Conservation (phyloP, 106 monocot species). For the Apostasia ramifera region DNA sequence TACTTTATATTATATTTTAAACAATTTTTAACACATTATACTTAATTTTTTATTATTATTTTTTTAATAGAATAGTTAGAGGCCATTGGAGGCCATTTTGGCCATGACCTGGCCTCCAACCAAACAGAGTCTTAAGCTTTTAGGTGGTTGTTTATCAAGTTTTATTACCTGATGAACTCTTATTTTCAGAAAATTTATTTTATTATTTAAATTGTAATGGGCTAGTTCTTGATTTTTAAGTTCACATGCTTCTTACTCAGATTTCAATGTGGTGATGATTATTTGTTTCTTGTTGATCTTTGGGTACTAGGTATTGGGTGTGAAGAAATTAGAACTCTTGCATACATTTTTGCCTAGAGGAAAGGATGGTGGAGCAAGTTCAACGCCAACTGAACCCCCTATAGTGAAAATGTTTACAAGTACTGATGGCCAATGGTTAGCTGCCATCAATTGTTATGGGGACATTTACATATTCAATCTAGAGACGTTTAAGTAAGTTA, state of each 20-base stretch:
- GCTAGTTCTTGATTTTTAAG: neutral
- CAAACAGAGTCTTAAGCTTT: too few species aligned
- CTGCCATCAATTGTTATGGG: conserved; percentile 85
- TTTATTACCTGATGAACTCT: neutral
- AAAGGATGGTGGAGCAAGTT: conserved; percentile 24
- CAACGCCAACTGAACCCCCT: conserved; percentile 53
- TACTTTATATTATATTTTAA: too few species aligned
- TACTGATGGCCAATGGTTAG: conserved; percentile 87
- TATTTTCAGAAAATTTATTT: neutral
- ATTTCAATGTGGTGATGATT: neutral
- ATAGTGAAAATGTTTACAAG: conserved; percentile 86
- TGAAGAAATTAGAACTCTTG: conserved; percentile 32
- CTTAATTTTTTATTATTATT: too few species aligned
- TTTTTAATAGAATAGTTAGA: too few species aligned
- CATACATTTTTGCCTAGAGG: conserved; percentile 53
- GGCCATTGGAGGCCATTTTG: too few species aligned
- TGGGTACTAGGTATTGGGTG: conserved; percentile 47
- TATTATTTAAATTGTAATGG: neutral
- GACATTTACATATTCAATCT: conserved; percentile 93
- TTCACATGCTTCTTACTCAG: neutral
- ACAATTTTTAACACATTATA: too few species aligned
- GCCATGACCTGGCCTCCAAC: too few species aligned
- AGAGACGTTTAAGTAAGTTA: conserved; percentile 60
- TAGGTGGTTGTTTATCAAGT: too few species aligned
- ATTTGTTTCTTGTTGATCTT: conserved; percentile 3